Evolutionary conservation across 1,284 basidiomycete genomes (phyloP), one percentile per base, ranked within the genome.

Genomic region (Xanthoconium separans): DNA sequence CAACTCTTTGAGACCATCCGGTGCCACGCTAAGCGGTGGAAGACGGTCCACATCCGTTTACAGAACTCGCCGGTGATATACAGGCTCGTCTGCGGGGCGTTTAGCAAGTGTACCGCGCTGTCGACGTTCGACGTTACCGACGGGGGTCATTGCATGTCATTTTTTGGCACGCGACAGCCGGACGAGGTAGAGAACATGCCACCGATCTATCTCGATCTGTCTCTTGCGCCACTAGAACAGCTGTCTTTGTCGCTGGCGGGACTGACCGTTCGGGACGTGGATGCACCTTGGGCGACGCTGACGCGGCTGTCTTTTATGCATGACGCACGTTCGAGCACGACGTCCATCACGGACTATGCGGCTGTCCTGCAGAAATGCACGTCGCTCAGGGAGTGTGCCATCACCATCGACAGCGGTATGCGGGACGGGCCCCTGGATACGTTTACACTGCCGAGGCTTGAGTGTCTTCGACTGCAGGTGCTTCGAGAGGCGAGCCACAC

Each of bases 291-390:
- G 65, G 45, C 54, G 2, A 51, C 30, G 37, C 57, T 69, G 42
- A 62, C 65, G 24, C 55, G 51, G 1, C 24, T 69, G 47, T 54
- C 47, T 1, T 68, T 66, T 36, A 68, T 66, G 67, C 59, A 58
- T 24, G 56, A 67, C 24, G 61, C 60, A 6, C 55, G 55, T 34
- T 53, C 61, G 22, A 69, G 66, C 44, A 44, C 54, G 33, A 47
- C 63, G 10, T 61, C 64, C 0, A 52, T 69, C 47, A 58, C 55
- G 5, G 63, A 65, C 39, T 65, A 69, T 18, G 46, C 55, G 16
- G n/a, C 49, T 4, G 34, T 65, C 20, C 56, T 65, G 12, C 54
- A 12, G 49, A 56, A 62, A 16, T 69, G 64, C 39, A 53, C 36
- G 13, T 57, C 54, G 13, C 66, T 65, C 49, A 62, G 53, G 42